Conservation (phyloP, 306 rosid species). For the Begonia masoniana region DNA sequence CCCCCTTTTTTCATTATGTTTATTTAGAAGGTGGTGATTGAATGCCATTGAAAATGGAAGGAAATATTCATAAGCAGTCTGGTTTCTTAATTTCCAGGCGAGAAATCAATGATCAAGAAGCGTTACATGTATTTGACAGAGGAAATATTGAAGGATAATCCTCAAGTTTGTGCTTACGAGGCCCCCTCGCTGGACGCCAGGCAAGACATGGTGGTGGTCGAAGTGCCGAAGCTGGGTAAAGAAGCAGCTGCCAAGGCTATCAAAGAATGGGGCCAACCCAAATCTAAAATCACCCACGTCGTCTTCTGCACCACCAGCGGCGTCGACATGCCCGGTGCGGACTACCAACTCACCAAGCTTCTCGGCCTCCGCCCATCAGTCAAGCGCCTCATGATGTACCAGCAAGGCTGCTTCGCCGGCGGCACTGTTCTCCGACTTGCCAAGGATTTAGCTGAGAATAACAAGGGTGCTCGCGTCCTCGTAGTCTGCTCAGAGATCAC, state of each 20-base stretch:
- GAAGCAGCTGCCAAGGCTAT: constrained; percentile 43
- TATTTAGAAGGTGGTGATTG: neutral
- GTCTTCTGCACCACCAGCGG: constrained; percentile 59
- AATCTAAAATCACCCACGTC: constrained; percentile 44
- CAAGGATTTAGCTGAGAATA: constrained; percentile 52
- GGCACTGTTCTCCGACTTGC: constrained; percentile 55
- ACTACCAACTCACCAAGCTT: constrained; percentile 45
- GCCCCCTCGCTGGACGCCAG: constrained; percentile 47
- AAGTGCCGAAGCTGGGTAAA: constrained; percentile 45
- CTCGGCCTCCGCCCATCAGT: constrained; percentile 47
- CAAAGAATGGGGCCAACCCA: constrained; percentile 60
- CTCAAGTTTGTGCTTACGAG: constrained; percentile 37
- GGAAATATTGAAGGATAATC: constrained; percentile 32
- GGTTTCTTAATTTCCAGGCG: constrained; percentile 23
- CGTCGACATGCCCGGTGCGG: constrained; percentile 58
- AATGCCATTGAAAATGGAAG: neutral
- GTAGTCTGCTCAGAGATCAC: constrained; percentile 60
- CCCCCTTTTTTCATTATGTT: neutral
- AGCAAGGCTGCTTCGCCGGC: constrained; percentile 57
- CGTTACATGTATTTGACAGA: constrained; percentile 43
- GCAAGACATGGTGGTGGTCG: constrained; percentile 46
- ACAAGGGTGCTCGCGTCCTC: constrained; percentile 37
- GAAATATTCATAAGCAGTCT: neutral
- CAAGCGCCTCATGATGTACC: constrained; percentile 55
- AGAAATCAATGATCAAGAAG: constrained; percentile 47